Conservation (phyloP, 345 rosid species). For the Noccaea caerulescens region DNA sequence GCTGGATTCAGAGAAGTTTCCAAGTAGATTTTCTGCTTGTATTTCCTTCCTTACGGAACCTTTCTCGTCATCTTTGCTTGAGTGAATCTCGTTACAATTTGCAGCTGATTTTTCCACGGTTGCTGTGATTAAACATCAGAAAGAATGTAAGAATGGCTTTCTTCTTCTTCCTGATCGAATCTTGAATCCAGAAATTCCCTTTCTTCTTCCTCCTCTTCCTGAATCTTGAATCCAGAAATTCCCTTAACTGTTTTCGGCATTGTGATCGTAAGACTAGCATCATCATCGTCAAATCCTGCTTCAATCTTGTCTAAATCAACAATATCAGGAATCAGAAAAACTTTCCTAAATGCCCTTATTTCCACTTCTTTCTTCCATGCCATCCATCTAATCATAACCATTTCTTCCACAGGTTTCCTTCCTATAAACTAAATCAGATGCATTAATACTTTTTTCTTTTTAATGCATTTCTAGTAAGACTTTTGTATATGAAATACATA, state of each 20-base stretch:
- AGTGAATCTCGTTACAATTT: conserved; percentile 5
- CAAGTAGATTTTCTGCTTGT: conserved; percentile 3
- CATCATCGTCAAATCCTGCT: conserved; percentile 66
- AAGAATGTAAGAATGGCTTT: background rate
- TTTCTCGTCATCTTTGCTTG: background rate
- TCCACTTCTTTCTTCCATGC: conserved; percentile 64
- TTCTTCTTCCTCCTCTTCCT: no score
- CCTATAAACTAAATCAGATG: no score
- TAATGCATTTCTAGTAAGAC: no score
- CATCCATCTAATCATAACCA: conserved; percentile 67
- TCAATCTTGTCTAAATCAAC: conserved; percentile 70
- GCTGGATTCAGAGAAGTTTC: conserved; percentile 15
- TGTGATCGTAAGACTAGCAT: conserved; percentile 53
- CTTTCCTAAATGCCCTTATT: conserved; percentile 57
- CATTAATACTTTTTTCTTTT: no score
- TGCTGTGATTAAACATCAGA: conserved; percentile 16
- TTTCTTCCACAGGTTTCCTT: conserved; percentile 68
- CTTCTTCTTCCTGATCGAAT: conserved; percentile 47
- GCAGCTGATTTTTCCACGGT: conserved; percentile 14
- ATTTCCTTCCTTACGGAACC: background rate
- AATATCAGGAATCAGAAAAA: no score
- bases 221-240: no score
- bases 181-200: conserved; percentile 55
- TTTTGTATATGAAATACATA: no score
- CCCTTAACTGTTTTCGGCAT: no score